These are phyloP conservation scores for Takakia lepidozioides DNA, from an alignment of 225 moss, liverwort and hornwort species.

Conservation along the genomic window DNA sequence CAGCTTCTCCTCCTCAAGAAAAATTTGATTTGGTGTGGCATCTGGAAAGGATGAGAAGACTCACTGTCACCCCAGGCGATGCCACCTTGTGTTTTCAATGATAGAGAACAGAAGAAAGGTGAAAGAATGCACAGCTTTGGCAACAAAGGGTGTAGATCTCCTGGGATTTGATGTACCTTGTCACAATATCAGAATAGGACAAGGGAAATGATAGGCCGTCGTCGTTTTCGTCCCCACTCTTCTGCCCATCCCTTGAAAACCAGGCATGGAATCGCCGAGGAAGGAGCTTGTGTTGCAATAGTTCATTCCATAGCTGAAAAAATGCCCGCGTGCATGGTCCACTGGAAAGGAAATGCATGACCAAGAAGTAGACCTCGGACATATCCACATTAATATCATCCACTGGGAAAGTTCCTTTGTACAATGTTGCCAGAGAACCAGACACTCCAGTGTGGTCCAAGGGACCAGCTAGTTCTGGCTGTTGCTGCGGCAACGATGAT, in stretches of 20 bases:
- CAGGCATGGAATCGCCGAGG: slow-evolving; percentile 83
- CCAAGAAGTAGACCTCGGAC: slow-evolving; percentile 85
- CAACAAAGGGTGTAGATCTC: too few species aligned
- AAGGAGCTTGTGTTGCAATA: slow-evolving; percentile 78
- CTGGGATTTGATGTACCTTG: slow-evolving; percentile 46
- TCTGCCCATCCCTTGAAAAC: slow-evolving; percentile 58
- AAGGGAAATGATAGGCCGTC: slow-evolving; percentile 84
- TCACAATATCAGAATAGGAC: slow-evolving; percentile 61
- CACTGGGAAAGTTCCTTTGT: neutral
- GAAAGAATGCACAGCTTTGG: too few species aligned
- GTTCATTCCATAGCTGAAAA: slow-evolving; percentile 78
- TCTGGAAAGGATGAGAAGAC: too few species aligned
- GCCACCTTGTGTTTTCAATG: too few species aligned
- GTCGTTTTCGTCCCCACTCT: slow-evolving; percentile 63
- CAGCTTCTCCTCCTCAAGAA: too few species aligned
- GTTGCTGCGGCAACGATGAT: slow-evolving; percentile 17
- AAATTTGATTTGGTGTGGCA: too few species aligned
- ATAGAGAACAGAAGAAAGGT: too few species aligned
- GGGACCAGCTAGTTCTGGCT: slow-evolving; percentile 17
- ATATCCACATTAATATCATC: slow-evolving; percentile 42
- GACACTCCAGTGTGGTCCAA: slow-evolving; percentile 21
- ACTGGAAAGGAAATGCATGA: slow-evolving; percentile 85
- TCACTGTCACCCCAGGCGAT: too few species aligned
- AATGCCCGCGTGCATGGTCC: slow-evolving; percentile 90
- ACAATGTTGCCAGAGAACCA: slow-evolving; percentile 5